These are phyloP conservation scores for Linum usitatissimum DNA, from an alignment of 345 rosid species.

Conservation along the genomic window DNA sequence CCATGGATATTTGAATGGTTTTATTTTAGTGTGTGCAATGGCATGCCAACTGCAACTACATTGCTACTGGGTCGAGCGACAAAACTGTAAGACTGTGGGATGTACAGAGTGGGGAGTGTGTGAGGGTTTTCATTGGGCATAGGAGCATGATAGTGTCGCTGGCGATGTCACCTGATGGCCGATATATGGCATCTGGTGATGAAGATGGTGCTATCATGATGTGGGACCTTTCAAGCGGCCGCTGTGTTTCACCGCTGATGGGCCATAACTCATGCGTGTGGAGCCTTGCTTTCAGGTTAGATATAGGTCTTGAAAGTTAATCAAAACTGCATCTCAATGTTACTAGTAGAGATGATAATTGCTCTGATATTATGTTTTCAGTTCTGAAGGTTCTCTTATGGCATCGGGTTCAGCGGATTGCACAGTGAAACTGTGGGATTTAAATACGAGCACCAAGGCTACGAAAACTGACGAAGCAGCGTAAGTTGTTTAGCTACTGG, in stretches of 20 bases:
- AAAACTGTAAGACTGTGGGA: slow-evolving; percentile 92
- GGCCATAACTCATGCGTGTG: slow-evolving; percentile 91
- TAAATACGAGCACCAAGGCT: slow-evolving; percentile 51
- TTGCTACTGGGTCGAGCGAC: slow-evolving; percentile 90
- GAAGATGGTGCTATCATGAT: slow-evolving; percentile 92
- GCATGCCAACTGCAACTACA: slow-evolving; percentile 96
- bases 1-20: neutral
- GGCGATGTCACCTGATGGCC: slow-evolving; percentile 96
- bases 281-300: slow-evolving; percentile 81
- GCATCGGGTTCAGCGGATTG: slow-evolving; percentile 98
- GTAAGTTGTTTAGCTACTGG: slow-evolving; percentile 27
- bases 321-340: too few species aligned
- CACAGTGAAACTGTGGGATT: slow-evolving; percentile 90
- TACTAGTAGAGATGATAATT: too few species aligned
- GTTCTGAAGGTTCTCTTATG: slow-evolving; percentile 86
- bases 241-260: slow-evolving; percentile 83
- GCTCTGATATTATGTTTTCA: slow-evolving; percentile 17
- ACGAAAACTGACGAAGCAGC: slow-evolving; percentile 60
- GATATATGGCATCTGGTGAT: slow-evolving; percentile 92
- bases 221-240: slow-evolving; percentile 96
- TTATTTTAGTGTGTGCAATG: slow-evolving; percentile 74
- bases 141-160: slow-evolving; percentile 69
- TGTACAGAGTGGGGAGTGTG: slow-evolving; percentile 86
- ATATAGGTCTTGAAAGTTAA: neutral
- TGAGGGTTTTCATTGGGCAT: slow-evolving; percentile 75